Evolutionary conservation across 1,139 yeast species (phyloP).

Genomic region (Saccharomyces hybrid): DNA sequence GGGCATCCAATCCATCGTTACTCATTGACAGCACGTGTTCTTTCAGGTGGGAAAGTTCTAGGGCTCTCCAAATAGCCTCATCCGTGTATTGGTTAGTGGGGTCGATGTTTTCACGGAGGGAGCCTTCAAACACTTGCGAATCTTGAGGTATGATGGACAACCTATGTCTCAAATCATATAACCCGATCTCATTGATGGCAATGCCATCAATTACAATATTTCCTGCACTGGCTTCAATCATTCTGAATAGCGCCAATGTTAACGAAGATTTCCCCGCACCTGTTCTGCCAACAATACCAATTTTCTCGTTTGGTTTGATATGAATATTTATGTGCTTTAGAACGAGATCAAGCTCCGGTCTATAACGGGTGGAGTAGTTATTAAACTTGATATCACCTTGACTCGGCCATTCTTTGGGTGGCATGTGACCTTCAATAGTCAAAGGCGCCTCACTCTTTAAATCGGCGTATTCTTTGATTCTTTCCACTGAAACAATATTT

Average conservation of each 20-base stretch:
- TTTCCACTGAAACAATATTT: slow-evolving; percentile 92
- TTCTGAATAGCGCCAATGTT: slow-evolving; percentile 81
- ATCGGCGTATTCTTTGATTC: slow-evolving; percentile 78
- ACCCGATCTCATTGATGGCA: slow-evolving; percentile 64
- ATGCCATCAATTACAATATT: slow-evolving; percentile 65
- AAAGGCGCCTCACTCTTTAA: slow-evolving; percentile 79
- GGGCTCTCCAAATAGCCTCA: slow-evolving; percentile 76
- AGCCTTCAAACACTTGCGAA: slow-evolving; percentile 92
- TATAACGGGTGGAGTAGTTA: slow-evolving; percentile 74
- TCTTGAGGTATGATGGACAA: slow-evolving; percentile 95
- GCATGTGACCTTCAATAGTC: slow-evolving; percentile 61
- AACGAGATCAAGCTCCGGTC: slow-evolving; percentile 77
- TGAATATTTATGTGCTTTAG: slow-evolving; percentile 62
- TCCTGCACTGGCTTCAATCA: slow-evolving; percentile 77
- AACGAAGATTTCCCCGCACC: slow-evolving; percentile 96
- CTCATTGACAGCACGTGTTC: slow-evolving; percentile 62
- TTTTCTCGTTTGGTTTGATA: slow-evolving; percentile 71
- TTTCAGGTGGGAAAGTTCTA: slow-evolving; percentile 80
- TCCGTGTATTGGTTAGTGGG: slow-evolving; percentile 67
- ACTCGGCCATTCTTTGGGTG: slow-evolving; percentile 68
- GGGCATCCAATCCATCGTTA: slow-evolving; percentile 51
- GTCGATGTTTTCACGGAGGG: slow-evolving; percentile 80
- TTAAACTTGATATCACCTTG: slow-evolving; percentile 65
- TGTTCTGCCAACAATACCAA: slow-evolving; percentile 93
- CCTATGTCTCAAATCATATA: slow-evolving; percentile 74